A percentile compares a stretch with the other conserved stretches of the same genome.
Conservation (phyloP, 441 rosid genomes). For the Populus tomentosa region DNA sequence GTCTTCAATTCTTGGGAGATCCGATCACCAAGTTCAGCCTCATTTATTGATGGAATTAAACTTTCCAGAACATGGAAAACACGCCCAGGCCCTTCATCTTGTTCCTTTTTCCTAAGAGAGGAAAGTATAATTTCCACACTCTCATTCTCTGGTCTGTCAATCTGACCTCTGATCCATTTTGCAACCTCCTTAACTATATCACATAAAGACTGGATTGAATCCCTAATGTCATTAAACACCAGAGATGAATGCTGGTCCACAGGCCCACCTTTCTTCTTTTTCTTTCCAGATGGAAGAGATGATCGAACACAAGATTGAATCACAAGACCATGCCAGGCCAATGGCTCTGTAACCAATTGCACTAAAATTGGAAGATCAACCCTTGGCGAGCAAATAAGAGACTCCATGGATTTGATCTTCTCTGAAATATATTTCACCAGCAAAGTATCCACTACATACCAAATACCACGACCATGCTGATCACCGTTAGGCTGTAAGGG, state of each 20-base stretch:
- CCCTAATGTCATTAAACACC: slow-evolving; percentile 36
- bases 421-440: slow-evolving; percentile 51
- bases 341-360: slow-evolving; percentile 74
- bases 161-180: slow-evolving; percentile 44
- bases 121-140: slow-evolving; percentile 45
- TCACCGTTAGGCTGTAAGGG: slow-evolving; percentile 30
- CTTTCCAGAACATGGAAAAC: slow-evolving; percentile 53
- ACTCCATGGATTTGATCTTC: slow-evolving; percentile 42
- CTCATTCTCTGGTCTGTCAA: slow-evolving; percentile 51
- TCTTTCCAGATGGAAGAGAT: slow-evolving; percentile 84
- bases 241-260: slow-evolving; percentile 44
- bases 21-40: slow-evolving; percentile 51
- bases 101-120: slow-evolving; percentile 37
- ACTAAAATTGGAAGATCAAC: slow-evolving; percentile 53
- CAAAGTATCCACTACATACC: slow-evolving; percentile 53
- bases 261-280: slow-evolving; percentile 76
- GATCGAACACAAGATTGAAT: slow-evolving; percentile 72
- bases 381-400: slow-evolving; percentile 41
- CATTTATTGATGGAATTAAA: slow-evolving; percentile 34
- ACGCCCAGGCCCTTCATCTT: slow-evolving; percentile 62
- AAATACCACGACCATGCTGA: slow-evolving; percentile 31
- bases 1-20: slow-evolving; percentile 53
- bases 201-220: slow-evolving; percentile 43
- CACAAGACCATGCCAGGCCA: slow-evolving; percentile 85
- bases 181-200: slow-evolving; percentile 50